A percentile compares a stretch with the other conserved stretches of the same genome.
These are phyloP conservation scores for Orbilia brochopaga DNA, from an alignment of 2,329 filamentous ascomycete genomes.

Conservation along the genomic window DNA sequence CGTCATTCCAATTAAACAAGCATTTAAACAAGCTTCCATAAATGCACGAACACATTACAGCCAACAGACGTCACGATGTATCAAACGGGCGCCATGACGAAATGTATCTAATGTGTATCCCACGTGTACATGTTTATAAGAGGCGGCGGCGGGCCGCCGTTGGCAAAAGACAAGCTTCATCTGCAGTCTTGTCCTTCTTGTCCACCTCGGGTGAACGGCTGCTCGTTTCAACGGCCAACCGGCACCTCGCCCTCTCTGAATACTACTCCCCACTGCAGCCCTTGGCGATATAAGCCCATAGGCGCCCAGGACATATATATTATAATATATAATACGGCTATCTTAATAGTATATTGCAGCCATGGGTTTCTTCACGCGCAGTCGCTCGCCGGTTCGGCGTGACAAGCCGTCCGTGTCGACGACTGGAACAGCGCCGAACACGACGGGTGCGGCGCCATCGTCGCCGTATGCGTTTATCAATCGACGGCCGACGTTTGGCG, in stretches of 20 bases:
- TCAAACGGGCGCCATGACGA: neutral
- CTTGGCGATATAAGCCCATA: too few species aligned
- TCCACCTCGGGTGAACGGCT: too few species aligned
- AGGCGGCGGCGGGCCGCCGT: neutral
- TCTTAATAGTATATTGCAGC: too few species aligned
- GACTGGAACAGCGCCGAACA: slow-evolving; percentile 20
- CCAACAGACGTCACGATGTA: neutral
- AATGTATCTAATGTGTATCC: neutral
- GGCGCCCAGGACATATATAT: too few species aligned
- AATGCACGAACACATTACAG: neutral
- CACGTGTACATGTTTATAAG: neutral
- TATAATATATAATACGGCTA: too few species aligned
- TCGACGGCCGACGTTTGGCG: slow-evolving; percentile 67
- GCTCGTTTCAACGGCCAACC: too few species aligned
- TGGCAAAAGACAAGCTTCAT: neutral
- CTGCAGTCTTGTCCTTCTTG: neutral
- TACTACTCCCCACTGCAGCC: too few species aligned
- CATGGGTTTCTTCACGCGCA: slow-evolving; percentile 8
- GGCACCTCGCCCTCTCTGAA: too few species aligned
- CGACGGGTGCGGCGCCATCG: slow-evolving; percentile 24
- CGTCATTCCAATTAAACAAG: neutral
- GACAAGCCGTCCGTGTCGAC: slow-evolving; percentile 42
- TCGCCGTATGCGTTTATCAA: slow-evolving; percentile 58
- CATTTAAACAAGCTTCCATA: neutral
- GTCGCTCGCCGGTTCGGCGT: slow-evolving; percentile 8